Conservation (phyloP, 192 early-diverging fungal genomes). For the Coemansia furcata region DNA sequence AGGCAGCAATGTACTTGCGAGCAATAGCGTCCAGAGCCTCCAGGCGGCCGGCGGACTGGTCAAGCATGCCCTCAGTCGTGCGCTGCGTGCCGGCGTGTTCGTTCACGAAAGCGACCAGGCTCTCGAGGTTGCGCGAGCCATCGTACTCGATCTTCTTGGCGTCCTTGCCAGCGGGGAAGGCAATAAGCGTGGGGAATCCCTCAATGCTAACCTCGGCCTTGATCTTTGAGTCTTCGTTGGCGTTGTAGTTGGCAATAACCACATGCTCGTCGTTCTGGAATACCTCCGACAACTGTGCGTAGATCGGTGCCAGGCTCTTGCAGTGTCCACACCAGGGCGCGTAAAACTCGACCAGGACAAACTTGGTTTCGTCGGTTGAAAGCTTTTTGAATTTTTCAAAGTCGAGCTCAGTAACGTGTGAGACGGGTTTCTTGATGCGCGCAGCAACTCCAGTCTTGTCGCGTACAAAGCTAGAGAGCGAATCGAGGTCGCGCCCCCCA, state of each 20-base stretch:
- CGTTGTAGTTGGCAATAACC: conserved; percentile 89
- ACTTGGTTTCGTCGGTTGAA: conserved; percentile 68
- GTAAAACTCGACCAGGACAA: conserved; percentile 89
- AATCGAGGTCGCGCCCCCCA: conserved; percentile 80
- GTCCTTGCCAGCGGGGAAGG: conserved; percentile 68
- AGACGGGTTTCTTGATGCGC: conserved; percentile 67
- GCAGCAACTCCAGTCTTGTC: conserved; percentile 74
- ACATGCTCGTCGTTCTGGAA: conserved; percentile 79
- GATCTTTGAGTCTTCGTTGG: conserved; percentile 63
- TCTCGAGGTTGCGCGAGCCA: conserved; percentile 65
- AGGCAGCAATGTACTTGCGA: conserved; percentile 63
- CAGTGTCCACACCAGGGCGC: conserved; percentile 93
- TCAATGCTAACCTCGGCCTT: conserved; percentile 63
- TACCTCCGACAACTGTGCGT: conserved; percentile 80
- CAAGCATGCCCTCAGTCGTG: conserved; percentile 68
- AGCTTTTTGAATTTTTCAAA: conserved; percentile 73
- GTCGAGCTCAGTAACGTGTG: conserved; percentile 69
- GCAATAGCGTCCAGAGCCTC: conserved; percentile 38
- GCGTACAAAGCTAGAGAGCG: conserved; percentile 70
- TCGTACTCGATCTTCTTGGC: conserved; percentile 69
- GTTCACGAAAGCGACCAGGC: conserved; percentile 83
- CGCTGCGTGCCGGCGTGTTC: conserved; percentile 77
- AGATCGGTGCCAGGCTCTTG: conserved; percentile 79
- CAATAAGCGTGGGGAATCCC: conserved; percentile 90
- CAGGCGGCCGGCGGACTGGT: conserved; percentile 51